Evolutionary conservation across 768 basidiomycete genomes (phyloP), one percentile per base, ranked within the genome.

Genomic region (Suillus brevipes): DNA sequence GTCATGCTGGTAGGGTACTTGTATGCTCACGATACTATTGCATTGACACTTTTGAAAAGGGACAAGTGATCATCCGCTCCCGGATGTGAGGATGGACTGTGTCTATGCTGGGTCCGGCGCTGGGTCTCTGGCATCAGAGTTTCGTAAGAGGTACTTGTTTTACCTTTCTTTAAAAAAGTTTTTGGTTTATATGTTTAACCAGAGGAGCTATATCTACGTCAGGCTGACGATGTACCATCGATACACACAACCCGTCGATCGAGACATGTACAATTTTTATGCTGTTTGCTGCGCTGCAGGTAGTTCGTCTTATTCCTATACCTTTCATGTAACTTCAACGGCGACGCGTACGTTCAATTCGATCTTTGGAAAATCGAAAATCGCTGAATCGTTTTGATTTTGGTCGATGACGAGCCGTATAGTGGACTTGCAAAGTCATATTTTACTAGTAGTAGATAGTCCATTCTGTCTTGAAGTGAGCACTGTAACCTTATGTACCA

Each of bases 1-100:
- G 63, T n/a, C 56, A 64, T 64, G 63, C 63, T 18, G 56, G 63
- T 60, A 64, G 16, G 45, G 34, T 6, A 31, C 16, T 50, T 23
- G 7, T 23, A 6, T 62, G 13, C 20, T n/a, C n/a, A 23, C 4
- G 36, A 37, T 2, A 12, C 7, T 56, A 31, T 70, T 42, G 69
- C 62, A 3, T 55, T 70, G 14, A 50, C 49, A 50, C 23, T 50
- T 7, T 50, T 14, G 7, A 8, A 23, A 28, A 50, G 49, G 49
- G 25, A 50, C 49, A 13, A 50, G 49, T 3, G 49, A 50, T 25
- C 49, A 50, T 25, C 25, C 49, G 7, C 49, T 50, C 14, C 49
- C 16, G 25, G 16, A 50, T 16, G 49, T 50, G 49, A 50, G 28
- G 25, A 28, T 50, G 49, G 16, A 50, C 14, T 50, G 49, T 7